Base-by-base conservation (phyloP, 257 asterid genomes). In the Lantana camara region DNA sequence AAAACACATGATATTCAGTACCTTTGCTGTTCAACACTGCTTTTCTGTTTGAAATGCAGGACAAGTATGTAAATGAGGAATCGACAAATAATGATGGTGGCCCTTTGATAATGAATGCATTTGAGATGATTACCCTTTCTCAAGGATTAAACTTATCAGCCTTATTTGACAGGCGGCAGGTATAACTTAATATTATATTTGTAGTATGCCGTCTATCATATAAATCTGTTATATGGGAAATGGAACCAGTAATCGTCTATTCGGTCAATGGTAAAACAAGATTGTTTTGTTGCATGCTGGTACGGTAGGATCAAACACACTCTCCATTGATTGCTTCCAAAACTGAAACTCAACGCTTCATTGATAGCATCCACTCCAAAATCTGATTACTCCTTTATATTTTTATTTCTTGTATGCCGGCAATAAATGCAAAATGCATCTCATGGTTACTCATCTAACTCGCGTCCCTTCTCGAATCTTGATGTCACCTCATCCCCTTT, bases 61-160 rank as follows among this genome's bases (percentile, higher is more conserved):
- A 88, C 58, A 67, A 77, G 66, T 90, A 64, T 78, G 97, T 94
- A 58, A 85, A 74, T 68, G 96, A 94, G 76, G 85, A 88, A 79
- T 44, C 85, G 37, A 79, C 49, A 51, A 72, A 58, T 9, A 68
- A 58, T 54, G 80, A 63, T 40, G 69, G 35, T 67, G 95, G 97
- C 63, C 99, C 99, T 44, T 77, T 88, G 73, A 63, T 83, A 57
- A 90, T 94, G 97, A 94, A 94, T 77, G 99, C 99, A 14, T 90
- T 94, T 80, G 97, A 90, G 83, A 88, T 94, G 97, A 94, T 94
- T 54, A 88, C 99, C 48, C 87, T 94, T 54, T 94, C 99, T 60
- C 99, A 94, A 75, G 99, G 99, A 64, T 75, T 94, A 74, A 88
- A 94, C 79, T 82, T 94, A 61, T 91, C 97, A 15, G 89, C 96